Evolutionary conservation across 2,329 filamentous ascomycete genomes (phyloP).

Genomic region (Monilinia laxa): DNA sequence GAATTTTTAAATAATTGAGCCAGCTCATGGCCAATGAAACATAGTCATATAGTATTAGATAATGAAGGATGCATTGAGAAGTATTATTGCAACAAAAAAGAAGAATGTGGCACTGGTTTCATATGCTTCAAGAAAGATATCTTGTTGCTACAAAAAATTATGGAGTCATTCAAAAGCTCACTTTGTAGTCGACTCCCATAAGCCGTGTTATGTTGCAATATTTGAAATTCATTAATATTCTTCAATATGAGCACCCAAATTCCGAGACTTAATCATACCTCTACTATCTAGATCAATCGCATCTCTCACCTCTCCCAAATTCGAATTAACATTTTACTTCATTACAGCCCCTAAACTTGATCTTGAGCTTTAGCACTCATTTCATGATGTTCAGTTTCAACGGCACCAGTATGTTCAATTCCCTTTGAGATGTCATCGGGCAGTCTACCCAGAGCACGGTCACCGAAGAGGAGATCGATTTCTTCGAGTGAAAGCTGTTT

Average conservation of each 20-base stretch:
- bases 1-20: too few relatives aligned
- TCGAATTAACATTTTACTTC: neutral
- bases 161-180: too few relatives aligned
- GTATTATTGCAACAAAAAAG: too few relatives aligned
- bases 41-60: too few relatives aligned
- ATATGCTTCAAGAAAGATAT: too few relatives aligned
- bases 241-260: neutral
- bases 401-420: neutral
- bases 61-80: too few relatives aligned
- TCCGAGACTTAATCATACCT: neutral
- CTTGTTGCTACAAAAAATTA: too few relatives aligned
- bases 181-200: too few relatives aligned
- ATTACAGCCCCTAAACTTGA: constrained; percentile 1
- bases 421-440: constrained; percentile 46
- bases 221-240: too few relatives aligned
- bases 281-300: neutral
- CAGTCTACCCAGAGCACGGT: constrained; percentile 47
- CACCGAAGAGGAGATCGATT: constrained; percentile 40
- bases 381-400: constrained; percentile 19
- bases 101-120: too few relatives aligned
- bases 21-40: too few relatives aligned
- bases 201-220: too few relatives aligned
- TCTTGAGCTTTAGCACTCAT: constrained; percentile 20
- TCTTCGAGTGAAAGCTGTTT: constrained; percentile 39
- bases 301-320: neutral